These are phyloP conservation scores for Penicillium paxilli DNA, from an alignment of 495 filamentous ascomycete genomes.

Conservation along the genomic window DNA sequence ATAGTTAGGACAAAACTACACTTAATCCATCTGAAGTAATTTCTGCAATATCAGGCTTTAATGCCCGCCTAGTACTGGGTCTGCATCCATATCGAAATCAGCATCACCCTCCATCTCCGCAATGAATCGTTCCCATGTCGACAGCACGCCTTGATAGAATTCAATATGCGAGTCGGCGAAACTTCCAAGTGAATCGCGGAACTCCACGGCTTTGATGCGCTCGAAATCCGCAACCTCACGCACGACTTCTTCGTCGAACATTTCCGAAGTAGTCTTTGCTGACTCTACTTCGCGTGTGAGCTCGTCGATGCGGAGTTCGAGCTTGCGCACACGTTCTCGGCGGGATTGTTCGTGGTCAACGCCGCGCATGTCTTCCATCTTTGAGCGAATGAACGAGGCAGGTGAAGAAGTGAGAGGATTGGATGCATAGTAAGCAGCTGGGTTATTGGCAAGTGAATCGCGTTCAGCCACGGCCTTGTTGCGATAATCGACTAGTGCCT, in stretches of 20 bases:
- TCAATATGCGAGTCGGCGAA: conserved; percentile 83
- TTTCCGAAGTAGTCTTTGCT: conserved; percentile 77
- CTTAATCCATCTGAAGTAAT: conserved; percentile 6
- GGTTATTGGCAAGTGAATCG: conserved; percentile 69
- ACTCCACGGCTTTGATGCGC: conserved; percentile 90
- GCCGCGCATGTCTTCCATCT: conserved; percentile 95
- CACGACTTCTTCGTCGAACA: conserved; percentile 92
- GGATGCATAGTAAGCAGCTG: conserved; percentile 59
- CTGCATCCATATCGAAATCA: conserved; percentile 15
- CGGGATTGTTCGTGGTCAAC: conserved; percentile 94
- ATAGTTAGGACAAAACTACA: conserved; percentile 16
- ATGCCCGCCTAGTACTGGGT: conserved; percentile 9
- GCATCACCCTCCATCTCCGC: conserved; percentile 77
- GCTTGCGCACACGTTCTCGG: conserved; percentile 79
- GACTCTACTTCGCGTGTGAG: conserved; percentile 85
- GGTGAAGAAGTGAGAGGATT: conserved; percentile 64
- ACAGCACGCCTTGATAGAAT: conserved; percentile 77
- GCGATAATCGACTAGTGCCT: conserved; percentile 93
- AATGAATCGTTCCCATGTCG: conserved; percentile 88
- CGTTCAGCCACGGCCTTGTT: conserved; percentile 86
- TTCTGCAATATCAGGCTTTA: neutral
- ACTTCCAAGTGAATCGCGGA: conserved; percentile 79
- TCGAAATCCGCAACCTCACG: conserved; percentile 93
- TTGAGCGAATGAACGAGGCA: conserved; percentile 87
- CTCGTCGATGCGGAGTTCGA: conserved; percentile 89